Evolutionary conservation across 2,329 filamentous ascomycete species (phyloP).

Genomic region (Pleoardoris graminearum): DNA sequence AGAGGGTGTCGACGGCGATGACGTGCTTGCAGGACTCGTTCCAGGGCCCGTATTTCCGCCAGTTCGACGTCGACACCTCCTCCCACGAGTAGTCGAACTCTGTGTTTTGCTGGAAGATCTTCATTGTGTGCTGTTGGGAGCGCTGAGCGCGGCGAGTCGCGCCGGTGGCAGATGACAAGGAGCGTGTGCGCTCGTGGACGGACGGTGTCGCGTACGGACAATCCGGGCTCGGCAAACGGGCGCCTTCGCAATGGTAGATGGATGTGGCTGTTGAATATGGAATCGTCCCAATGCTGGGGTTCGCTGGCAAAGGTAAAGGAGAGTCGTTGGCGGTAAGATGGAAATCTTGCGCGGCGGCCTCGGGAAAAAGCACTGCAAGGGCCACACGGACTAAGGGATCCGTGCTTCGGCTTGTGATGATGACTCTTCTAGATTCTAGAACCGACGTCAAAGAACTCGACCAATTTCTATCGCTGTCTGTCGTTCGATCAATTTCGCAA

Average conservation of each 20-base stretch:
- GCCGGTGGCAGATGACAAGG: constrained; percentile 3
- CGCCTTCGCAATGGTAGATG: not conserved
- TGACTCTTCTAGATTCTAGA: constrained; percentile 9
- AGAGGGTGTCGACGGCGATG: constrained; percentile 89
- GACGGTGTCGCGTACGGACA: not conserved
- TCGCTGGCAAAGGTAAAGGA: constrained; percentile 11
- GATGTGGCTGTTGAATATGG: not conserved
- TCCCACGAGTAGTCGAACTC: constrained; percentile 99
- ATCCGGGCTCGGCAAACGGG: constrained; percentile 7
- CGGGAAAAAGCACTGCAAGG: constrained; percentile 24
- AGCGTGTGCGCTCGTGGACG: not conserved
- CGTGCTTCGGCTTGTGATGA: constrained; percentile 3
- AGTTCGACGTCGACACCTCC: constrained; percentile 95
- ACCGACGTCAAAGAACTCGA: constrained; percentile 1
- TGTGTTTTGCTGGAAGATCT: constrained; percentile 88
- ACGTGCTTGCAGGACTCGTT: constrained; percentile 87
- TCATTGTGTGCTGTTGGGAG: constrained; percentile 62
- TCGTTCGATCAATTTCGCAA: not conserved
- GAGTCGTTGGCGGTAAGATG: not conserved
- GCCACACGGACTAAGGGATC: constrained; percentile 13
- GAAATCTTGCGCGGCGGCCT: constrained; percentile 15
- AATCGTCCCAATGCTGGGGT: not conserved
- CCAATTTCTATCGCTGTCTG: not conserved
- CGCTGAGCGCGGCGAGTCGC: constrained; percentile 10
- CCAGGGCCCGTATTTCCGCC: constrained; percentile 98